Conservation (phyloP, 1,139 yeast species). For the Suhomyces coccinellae region DNA sequence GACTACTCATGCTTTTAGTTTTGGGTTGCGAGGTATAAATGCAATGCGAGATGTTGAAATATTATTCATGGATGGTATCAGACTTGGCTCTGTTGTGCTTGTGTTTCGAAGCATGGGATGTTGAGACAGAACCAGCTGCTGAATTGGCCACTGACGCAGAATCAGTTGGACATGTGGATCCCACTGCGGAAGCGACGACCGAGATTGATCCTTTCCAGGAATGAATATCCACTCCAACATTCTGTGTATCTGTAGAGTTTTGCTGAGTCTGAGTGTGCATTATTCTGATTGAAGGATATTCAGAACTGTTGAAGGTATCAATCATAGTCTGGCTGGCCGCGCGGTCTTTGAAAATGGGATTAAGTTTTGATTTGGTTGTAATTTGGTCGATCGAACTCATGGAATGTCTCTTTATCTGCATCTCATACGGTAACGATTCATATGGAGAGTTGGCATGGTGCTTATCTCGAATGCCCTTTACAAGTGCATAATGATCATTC, state of each 20-base stretch:
- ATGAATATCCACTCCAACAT: constrained; percentile 19
- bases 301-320: constrained; percentile 9
- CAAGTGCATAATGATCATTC: constrained; percentile 7
- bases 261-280: constrained; percentile 1
- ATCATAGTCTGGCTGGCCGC: constrained; percentile 12
- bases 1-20: neutral
- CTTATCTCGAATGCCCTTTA: neutral
- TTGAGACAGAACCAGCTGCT: neutral
- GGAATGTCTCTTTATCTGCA: constrained; percentile 10
- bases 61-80: neutral
- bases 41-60: neutral
- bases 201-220: constrained; percentile 29
- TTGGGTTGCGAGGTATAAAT: too few species aligned
- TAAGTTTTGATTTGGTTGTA: neutral
- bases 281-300: constrained; percentile 2
- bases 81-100: neutral
- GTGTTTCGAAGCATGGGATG: neutral
- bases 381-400: constrained; percentile 12
- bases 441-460: neutral
- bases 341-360: constrained; percentile 2
- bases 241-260: constrained; percentile 9
- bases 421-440: neutral
- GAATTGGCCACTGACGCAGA: constrained; percentile 1
- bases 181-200: constrained; percentile 9
- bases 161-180: constrained; percentile 11